phyloP scores from a whole-genome alignment of 2,329 filamentous ascomycete species.

The Aspergillus neoniger region DNA sequence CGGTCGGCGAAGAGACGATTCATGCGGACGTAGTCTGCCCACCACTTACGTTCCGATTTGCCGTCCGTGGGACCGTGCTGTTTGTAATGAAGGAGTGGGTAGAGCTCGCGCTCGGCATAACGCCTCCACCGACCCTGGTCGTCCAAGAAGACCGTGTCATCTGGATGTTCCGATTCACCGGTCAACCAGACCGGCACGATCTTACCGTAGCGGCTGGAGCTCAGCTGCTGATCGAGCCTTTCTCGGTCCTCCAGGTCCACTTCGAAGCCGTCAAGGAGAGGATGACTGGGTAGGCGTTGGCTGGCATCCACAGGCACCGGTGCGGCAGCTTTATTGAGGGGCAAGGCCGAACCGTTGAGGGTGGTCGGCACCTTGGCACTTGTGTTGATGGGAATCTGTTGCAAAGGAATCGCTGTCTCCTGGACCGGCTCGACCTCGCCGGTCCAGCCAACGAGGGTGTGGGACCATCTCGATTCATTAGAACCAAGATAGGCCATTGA shows the following conservation, averaged over 20 bases:
- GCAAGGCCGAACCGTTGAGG: conserved; percentile 36
- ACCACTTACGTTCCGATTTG: conserved; percentile 75
- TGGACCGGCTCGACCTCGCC: conserved; percentile 70
- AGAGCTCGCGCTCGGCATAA: conserved; percentile 88
- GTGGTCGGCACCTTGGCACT: conserved; percentile 30
- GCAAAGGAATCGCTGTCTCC: conserved; percentile 30
- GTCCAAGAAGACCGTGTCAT: conserved; percentile 70
- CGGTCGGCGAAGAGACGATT: conserved; percentile 90
- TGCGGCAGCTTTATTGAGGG: conserved; percentile 73
- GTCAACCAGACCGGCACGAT: conserved; percentile 87
- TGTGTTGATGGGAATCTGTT: conserved; percentile 33
- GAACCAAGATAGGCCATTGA: conserved; percentile 86
- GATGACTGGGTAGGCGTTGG: conserved; percentile 57
- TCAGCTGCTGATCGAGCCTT: conserved; percentile 72
- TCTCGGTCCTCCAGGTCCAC: conserved; percentile 70
- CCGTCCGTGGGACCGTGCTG: conserved; percentile 88
- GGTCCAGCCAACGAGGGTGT: conserved; percentile 92
- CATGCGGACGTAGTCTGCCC: conserved; percentile 91
- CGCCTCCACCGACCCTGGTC: conserved; percentile 85
- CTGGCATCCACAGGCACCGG: conserved; percentile 72
- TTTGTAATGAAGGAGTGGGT: conserved; percentile 94
- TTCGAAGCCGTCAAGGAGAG: conserved; percentile 67
- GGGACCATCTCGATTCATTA: conserved; percentile 81
- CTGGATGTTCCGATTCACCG: conserved; percentile 70
- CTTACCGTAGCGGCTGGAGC: conserved; percentile 71